Percentiles rank a stretch among this genome's conserved stretches.
phyloP scores from a whole-genome alignment of 371 early-diverging fungal species.

The Entomophthora muscae region DNA sequence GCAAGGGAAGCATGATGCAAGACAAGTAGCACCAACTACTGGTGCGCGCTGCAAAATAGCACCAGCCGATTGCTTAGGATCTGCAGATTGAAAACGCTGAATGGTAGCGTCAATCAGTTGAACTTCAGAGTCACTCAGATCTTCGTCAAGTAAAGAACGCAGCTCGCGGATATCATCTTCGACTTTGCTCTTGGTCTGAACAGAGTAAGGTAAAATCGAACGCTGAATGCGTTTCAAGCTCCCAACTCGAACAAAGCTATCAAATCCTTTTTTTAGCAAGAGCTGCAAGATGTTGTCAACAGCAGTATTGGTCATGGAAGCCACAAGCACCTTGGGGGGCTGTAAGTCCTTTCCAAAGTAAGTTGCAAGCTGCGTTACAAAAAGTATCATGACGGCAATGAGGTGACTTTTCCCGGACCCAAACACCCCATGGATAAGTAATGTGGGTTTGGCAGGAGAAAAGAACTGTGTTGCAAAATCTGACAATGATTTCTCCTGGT shows the following conservation, averaged over 20 bases:
- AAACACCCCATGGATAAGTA: constrained; percentile 27
- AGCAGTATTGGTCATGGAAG: constrained; percentile 60
- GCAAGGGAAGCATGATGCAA: constrained; percentile 43
- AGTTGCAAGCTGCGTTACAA: constrained; percentile 29
- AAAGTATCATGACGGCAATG: constrained; percentile 47
- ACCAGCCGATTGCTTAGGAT: constrained; percentile 18
- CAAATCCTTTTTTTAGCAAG: constrained; percentile 44
- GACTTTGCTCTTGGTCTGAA: constrained; percentile 19
- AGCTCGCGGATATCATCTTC: constrained; percentile 38
- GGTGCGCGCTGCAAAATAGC: constrained; percentile 19
- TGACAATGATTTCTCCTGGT: constrained; percentile 36
- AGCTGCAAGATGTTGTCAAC: constrained; percentile 60
- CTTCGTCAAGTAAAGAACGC: constrained; percentile 40
- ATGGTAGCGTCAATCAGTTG: constrained; percentile 35
- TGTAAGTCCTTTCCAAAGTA: constrained; percentile 18
- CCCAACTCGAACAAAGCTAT: constrained; percentile 64
- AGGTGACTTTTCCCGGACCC: constrained; percentile 58
- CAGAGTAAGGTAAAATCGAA: constrained; percentile 37
- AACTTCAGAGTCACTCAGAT: constrained; percentile 16
- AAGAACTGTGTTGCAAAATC: constrained; percentile 26
- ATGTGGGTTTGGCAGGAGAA: constrained; percentile 13
- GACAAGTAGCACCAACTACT: constrained; percentile 59
- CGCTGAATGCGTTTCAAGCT: constrained; percentile 54
- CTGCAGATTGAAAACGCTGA: constrained; percentile 23
- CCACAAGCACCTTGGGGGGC: constrained; percentile 22